These are phyloP conservation scores for Sphaceloma murrayae DNA, from an alignment of 2,329 filamentous ascomycete species.

Conservation along the genomic window DNA sequence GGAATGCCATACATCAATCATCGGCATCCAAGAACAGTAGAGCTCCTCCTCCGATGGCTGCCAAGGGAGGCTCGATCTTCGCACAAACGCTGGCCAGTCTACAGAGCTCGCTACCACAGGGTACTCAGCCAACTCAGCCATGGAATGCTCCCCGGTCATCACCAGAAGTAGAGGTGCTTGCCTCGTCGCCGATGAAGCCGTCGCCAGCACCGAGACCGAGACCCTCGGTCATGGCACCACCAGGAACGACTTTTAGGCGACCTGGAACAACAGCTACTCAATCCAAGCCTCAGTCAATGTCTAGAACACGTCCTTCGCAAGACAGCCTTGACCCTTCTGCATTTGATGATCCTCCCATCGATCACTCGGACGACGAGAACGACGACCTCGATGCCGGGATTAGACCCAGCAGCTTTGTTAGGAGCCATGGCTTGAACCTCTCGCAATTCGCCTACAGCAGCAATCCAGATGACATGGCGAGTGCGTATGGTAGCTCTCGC, in stretches of 20 bases:
- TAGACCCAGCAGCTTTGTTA: conserved; percentile 49
- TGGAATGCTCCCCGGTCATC: conserved; percentile 33
- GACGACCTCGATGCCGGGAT: conserved; percentile 36
- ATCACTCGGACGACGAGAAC: conserved; percentile 35
- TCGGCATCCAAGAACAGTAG: too few species aligned
- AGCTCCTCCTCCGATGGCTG: too few species aligned
- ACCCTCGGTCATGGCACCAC: conserved; percentile 60
- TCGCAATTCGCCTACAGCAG: conserved; percentile 23
- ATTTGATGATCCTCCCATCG: conserved; percentile 33
- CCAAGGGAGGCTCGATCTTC: conserved; percentile 5
- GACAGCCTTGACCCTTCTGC: conserved; percentile 20
- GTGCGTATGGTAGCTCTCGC: conserved; percentile 29
- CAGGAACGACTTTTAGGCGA: conserved; percentile 59
- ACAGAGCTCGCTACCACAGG: conserved; percentile 19
- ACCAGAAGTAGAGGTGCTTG: conserved; percentile 62
- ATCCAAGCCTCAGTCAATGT: conserved; percentile 32
- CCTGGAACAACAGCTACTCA: conserved; percentile 23
- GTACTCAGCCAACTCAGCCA: conserved; percentile 54
- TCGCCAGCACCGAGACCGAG: conserved; percentile 31
- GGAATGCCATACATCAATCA: too few species aligned
- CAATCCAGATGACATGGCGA: conserved; percentile 34
- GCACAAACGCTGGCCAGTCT: conserved; percentile 17
- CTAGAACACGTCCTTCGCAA: conserved; percentile 27
- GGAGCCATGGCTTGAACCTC: neutral
- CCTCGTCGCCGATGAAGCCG: conserved; percentile 61